Percentiles rank a stretch among this genome's conserved stretches.
phyloP scores from a whole-genome alignment of 179 eudicot species.

The Monotropa hypopitys region DNA sequence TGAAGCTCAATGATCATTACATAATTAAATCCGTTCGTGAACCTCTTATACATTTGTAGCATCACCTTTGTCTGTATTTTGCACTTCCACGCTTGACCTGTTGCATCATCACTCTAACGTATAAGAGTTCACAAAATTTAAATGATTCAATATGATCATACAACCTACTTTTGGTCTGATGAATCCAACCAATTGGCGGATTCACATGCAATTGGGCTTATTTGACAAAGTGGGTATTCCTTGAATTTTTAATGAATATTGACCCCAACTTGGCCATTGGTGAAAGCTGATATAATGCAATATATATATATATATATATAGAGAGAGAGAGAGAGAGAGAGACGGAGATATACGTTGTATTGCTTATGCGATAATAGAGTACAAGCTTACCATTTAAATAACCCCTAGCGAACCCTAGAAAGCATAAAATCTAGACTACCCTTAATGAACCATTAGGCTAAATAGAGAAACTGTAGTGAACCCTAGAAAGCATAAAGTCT shows the following conservation, averaged over 20 bases:
- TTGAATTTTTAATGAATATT: neutral
- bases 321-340: no score
- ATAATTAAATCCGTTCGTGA: neutral
- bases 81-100: neutral
- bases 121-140: neutral
- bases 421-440: no score
- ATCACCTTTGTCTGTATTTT: neutral
- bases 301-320: no score
- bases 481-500: no score
- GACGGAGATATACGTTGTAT: no score
- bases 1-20: neutral
- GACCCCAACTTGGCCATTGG: neutral
- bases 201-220: neutral
- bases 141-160: neutral
- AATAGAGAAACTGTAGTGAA: no score
- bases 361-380: no score
- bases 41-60: neutral
- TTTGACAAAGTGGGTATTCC: neutral
- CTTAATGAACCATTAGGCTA: no score
- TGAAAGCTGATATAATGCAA: neutral
- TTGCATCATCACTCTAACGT: neutral
- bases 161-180: neutral
- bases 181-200: neutral
- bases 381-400: no score
- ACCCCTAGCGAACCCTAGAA: no score